A percentile compares a stretch with the other conserved stretches of the same genome.
phyloP scores from a whole-genome alignment of 345 rosid genomes.

The Heritiera littoralis region DNA sequence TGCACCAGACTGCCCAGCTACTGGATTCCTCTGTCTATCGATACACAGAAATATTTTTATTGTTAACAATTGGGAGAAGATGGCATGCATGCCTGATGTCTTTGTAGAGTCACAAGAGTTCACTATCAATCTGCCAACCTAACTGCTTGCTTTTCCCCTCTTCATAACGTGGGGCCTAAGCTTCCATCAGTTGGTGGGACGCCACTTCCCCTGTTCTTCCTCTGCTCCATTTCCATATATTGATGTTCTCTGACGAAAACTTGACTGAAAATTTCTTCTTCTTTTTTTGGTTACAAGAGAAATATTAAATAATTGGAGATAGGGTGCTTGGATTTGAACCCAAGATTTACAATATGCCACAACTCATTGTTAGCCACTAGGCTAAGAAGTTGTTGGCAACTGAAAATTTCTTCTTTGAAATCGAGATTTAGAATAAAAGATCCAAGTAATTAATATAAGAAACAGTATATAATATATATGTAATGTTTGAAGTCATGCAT shows the following conservation, averaged over 20 bases:
- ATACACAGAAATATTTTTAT: not conserved
- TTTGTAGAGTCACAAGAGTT: conserved; percentile 11
- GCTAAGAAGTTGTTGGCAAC: too few relatives aligned
- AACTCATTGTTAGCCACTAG: too few relatives aligned
- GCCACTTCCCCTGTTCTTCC: not conserved
- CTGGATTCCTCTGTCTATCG: not conserved
- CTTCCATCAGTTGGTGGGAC: conserved; percentile 3
- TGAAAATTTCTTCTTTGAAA: not conserved
- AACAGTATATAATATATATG: not conserved
- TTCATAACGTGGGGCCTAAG: not conserved
- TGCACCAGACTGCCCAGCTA: not conserved
- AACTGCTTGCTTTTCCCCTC: not conserved
- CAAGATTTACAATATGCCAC: too few relatives aligned
- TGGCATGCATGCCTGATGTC: not conserved
- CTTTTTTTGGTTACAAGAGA: too few relatives aligned
- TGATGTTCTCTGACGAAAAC: not conserved
- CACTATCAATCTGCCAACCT: conserved; percentile 35
- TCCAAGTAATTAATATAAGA: not conserved
- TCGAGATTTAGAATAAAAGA: not conserved
- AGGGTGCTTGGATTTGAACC: too few relatives aligned
- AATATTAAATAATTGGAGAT: too few relatives aligned
- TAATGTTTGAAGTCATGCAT: too few relatives aligned
- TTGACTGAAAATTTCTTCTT: not conserved
- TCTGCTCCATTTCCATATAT: not conserved
- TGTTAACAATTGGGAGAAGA: not conserved